Percentiles rank a stretch among this genome's conserved stretches.
phyloP scores from a whole-genome alignment of 768 basidiomycete species.

The Mycena crocata region DNA sequence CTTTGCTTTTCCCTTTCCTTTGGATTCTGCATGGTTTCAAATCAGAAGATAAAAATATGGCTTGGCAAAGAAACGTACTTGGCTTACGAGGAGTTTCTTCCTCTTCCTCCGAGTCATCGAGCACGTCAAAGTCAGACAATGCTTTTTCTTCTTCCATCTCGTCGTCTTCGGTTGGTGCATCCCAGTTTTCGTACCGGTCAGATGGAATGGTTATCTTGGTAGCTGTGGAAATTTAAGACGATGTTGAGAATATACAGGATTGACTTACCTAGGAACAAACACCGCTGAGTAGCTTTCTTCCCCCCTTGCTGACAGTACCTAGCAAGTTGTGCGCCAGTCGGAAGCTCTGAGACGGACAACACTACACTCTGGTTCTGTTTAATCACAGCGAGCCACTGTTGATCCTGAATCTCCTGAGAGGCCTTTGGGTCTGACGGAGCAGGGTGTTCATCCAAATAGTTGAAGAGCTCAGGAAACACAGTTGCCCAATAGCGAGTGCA shows the following conservation, averaged over 20 bases:
- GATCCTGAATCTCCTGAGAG: not conserved
- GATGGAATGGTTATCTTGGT: not conserved
- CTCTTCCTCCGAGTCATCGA: too few relatives aligned
- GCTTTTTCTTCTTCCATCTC: not conserved
- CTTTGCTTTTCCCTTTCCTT: not conserved
- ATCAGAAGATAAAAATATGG: not conserved
- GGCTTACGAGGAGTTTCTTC: not conserved
- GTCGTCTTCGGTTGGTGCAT: not conserved
- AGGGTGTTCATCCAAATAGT: not conserved
- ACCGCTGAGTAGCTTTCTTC: not conserved
- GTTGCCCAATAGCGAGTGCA: not conserved
- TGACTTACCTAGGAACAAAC: not conserved
- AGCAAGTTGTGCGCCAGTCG: not conserved
- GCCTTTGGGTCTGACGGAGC: not conserved
- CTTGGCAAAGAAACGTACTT: not conserved
- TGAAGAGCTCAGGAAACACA: slow-evolving; percentile 1
- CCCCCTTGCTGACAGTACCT: not conserved
- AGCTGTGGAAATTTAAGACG: not conserved
- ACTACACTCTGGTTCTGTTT: not conserved
- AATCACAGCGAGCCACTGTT: not conserved
- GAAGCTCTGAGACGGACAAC: not conserved
- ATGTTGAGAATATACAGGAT: not conserved
- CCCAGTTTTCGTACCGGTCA: not conserved
- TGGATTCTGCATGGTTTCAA: not conserved
- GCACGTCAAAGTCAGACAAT: not conserved